These are phyloP conservation scores for Noccaea bulbosa DNA, from an alignment of 345 rosid genomes.

Conservation along the genomic window DNA sequence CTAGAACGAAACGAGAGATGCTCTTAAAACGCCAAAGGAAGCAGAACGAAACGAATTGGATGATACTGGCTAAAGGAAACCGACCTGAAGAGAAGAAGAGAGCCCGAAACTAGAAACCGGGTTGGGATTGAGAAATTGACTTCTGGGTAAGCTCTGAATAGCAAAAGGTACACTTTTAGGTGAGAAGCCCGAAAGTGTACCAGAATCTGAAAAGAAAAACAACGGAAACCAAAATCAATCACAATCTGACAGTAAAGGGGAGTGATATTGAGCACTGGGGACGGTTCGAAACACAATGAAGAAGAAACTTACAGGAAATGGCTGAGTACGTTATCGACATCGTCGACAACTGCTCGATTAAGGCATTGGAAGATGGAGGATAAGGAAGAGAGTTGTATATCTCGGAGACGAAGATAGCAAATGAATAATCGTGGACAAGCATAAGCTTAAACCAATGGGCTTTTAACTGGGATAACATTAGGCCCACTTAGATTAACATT, in stretches of 20 bases:
- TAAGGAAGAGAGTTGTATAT: constrained; percentile 29
- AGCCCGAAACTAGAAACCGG: constrained; percentile 44
- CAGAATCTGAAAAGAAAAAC: constrained; percentile 9
- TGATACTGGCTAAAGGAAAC: constrained; percentile 2
- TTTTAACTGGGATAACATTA: constrained; percentile 1
- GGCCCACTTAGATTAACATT: background rate
- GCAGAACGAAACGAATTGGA: constrained; percentile 14
- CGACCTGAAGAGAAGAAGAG: constrained; percentile 59
- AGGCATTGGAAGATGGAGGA: constrained; percentile 32
- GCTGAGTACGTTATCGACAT: constrained; percentile 41
- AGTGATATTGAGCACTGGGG: background rate
- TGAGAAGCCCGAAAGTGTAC: constrained; percentile 31
- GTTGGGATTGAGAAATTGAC: constrained; percentile 37
- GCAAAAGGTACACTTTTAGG: constrained; percentile 38
- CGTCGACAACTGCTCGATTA: constrained; percentile 25
- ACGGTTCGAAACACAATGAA: background rate
- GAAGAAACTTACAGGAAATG: constrained; percentile 34
- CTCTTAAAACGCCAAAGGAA: background rate
- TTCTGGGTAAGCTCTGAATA: constrained; percentile 37
- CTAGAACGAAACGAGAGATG: background rate
- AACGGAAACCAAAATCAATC: constrained; percentile 10
- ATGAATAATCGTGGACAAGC: background rate
- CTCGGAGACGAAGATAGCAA: background rate
- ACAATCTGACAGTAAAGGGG: background rate
- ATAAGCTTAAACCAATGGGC: constrained; percentile 18